A percentile compares a stretch with the other conserved stretches of the same genome.
Conservation (phyloP, 1,139 yeast genomes). For the Kodamaea sp. region DNA sequence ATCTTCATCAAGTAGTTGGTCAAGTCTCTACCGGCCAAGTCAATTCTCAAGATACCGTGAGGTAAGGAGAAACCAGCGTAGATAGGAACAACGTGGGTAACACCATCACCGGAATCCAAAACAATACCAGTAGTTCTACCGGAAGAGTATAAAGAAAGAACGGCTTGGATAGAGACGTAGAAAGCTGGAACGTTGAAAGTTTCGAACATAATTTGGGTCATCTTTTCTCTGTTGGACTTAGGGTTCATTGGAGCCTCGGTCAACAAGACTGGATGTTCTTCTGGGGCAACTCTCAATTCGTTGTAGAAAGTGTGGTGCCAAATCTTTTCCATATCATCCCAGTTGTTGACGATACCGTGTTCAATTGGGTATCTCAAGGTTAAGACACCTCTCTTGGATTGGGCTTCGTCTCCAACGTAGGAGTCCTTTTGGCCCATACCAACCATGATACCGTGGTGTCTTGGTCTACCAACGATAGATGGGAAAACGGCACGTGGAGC, state of each 20-base stretch:
- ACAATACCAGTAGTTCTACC: slow-evolving; percentile 93
- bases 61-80: slow-evolving; percentile 99
- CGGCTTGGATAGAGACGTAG: slow-evolving; percentile 83
- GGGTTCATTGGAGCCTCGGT: slow-evolving; percentile 99
- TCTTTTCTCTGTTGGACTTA: slow-evolving; percentile 73
- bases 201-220: slow-evolving; percentile 81
- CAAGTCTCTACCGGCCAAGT: slow-evolving; percentile 99
- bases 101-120: slow-evolving; percentile 91
- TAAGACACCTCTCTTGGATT: slow-evolving; percentile 99
- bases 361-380: slow-evolving; percentile 98
- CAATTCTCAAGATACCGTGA: slow-evolving; percentile 98
- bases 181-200: slow-evolving; percentile 84
- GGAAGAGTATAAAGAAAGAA: slow-evolving; percentile 79
- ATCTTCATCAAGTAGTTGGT: slow-evolving; percentile 99
- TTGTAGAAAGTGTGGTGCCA: slow-evolving; percentile 99
- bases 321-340: slow-evolving; percentile 99
- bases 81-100: slow-evolving; percentile 83
- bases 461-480: slow-evolving; percentile 99
- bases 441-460: slow-evolving; percentile 99
- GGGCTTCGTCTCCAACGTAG: slow-evolving; percentile 99
- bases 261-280: slow-evolving; percentile 96
- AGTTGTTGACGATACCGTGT: slow-evolving; percentile 99
- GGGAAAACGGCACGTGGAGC: slow-evolving; percentile 99
- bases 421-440: slow-evolving; percentile 99
- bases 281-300: slow-evolving; percentile 98